phyloP scores from a whole-genome alignment of 805 yeast species.

The Jamesozyma lodderae region DNA sequence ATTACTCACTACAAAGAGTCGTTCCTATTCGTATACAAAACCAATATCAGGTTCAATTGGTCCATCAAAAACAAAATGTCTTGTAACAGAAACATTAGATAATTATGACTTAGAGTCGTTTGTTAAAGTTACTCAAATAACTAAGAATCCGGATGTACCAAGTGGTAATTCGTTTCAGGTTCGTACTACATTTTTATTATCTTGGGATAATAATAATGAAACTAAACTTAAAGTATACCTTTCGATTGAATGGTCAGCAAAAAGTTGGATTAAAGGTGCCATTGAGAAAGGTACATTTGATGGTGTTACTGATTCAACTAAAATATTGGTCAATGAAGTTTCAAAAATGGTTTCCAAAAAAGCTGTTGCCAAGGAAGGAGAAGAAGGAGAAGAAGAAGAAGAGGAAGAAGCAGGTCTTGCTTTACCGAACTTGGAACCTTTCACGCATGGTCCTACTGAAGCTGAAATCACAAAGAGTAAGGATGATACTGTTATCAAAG shows the following conservation, averaged over 20 bases:
- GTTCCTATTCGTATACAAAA: slow-evolving; percentile 51
- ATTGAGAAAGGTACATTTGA: slow-evolving; percentile 66
- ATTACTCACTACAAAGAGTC: slow-evolving; percentile 28
- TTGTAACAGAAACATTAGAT: slow-evolving; percentile 51
- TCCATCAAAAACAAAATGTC: slow-evolving; percentile 65
- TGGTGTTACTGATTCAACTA: slow-evolving; percentile 58
- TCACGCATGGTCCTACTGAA: slow-evolving; percentile 38
- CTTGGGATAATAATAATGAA: slow-evolving; percentile 53
- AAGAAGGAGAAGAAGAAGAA: slow-evolving; percentile 11
- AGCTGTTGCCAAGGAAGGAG: slow-evolving; percentile 5
- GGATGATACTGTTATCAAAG: slow-evolving; percentile 43
- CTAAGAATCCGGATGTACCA: slow-evolving; percentile 78
- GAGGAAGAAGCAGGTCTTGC: slow-evolving; percentile 13
- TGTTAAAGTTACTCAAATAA: slow-evolving; percentile 45
- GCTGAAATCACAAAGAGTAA: slow-evolving; percentile 36
- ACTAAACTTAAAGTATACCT: slow-evolving; percentile 49
- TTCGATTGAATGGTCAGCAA: slow-evolving; percentile 59
- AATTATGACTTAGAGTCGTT: slow-evolving; percentile 40
- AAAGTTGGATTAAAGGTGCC: slow-evolving; percentile 70
- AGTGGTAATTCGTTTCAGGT: slow-evolving; percentile 62
- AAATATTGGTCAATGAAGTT: slow-evolving; percentile 39
- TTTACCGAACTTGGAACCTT: slow-evolving; percentile 31
- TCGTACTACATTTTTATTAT: slow-evolving; percentile 45
- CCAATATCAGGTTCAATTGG: slow-evolving; percentile 65
- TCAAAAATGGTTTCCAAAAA: slow-evolving; percentile 25